These are phyloP conservation scores for Platanus orientalis DNA, from an alignment of 164 flowering plant species.

Conservation along the genomic window DNA sequence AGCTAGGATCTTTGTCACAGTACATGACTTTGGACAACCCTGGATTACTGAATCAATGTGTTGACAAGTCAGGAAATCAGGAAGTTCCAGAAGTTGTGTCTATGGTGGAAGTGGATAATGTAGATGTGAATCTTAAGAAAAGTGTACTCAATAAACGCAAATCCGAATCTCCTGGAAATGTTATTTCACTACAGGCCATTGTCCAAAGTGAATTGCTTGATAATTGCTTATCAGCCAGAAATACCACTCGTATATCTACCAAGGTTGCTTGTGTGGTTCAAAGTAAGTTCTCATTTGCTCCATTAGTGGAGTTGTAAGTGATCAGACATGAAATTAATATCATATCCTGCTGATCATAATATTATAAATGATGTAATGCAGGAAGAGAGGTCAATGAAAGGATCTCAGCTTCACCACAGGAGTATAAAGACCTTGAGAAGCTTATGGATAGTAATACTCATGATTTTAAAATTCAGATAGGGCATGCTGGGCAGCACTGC, in stretches of 20 bases:
- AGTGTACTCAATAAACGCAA: conserved; percentile 14
- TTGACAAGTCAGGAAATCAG: conserved; percentile 28
- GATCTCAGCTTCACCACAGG: conserved; percentile 8
- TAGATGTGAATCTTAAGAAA: conserved; percentile 14
- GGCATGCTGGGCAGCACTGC: conserved; percentile 2
- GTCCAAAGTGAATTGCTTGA: conserved; percentile 10
- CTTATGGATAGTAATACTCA: conserved; percentile 9
- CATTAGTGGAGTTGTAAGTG: background rate
- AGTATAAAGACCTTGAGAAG: conserved; percentile 17
- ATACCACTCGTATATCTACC: conserved; percentile 8
- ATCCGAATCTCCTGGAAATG: conserved; percentile 12
- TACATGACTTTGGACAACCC: conserved; percentile 13
- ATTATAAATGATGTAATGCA: conserved; percentile 11
- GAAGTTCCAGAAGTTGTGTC: conserved; percentile 17
- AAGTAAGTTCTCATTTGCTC: conserved; percentile 29
- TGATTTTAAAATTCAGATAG: conserved; percentile 17
- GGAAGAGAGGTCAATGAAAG: conserved; percentile 17
- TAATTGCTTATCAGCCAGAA: conserved; percentile 18
- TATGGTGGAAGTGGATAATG: conserved; percentile 19
- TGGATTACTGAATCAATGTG: conserved; percentile 13
- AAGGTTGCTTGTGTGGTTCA: conserved; percentile 18
- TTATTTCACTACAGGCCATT: conserved; percentile 11
- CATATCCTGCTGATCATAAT: too few relatives aligned
- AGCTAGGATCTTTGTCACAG: conserved; percentile 29
- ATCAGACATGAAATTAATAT: too few relatives aligned